Evolutionary conservation across 306 rosid genomes (phyloP).

Genomic region (Luffa acutangula): DNA sequence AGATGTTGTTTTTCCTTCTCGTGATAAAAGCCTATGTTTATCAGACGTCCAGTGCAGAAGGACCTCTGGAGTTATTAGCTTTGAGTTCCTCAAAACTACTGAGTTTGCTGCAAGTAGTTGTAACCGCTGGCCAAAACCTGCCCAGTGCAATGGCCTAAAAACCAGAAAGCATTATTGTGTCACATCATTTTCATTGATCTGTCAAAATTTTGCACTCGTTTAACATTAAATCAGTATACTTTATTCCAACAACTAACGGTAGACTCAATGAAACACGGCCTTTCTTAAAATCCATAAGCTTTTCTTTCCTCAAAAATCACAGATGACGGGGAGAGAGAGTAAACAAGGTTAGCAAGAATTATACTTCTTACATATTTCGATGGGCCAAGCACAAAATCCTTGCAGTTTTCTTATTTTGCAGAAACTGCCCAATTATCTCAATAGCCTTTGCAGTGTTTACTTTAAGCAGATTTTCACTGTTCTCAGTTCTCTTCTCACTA

Average conservation of each 20-base stretch:
- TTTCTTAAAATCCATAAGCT: not conserved
- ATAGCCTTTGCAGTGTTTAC: slow-evolving; percentile 58
- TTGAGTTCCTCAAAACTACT: slow-evolving; percentile 44
- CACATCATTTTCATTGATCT: slow-evolving; percentile 7
- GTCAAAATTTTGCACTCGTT: slow-evolving; percentile 11
- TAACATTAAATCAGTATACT: not conserved
- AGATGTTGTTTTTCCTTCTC: slow-evolving; percentile 33
- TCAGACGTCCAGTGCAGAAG: slow-evolving; percentile 50
- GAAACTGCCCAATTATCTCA: slow-evolving; percentile 56
- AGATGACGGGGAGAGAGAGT: slow-evolving; percentile 7
- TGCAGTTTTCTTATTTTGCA: slow-evolving; percentile 55
- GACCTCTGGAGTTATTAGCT: slow-evolving; percentile 42
- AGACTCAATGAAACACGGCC: not conserved
- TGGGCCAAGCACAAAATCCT: slow-evolving; percentile 61
- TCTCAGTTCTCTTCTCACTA: slow-evolving; percentile 35
- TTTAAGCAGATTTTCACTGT: slow-evolving; percentile 36
- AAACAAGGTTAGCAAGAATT: not conserved
- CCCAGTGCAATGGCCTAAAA: slow-evolving; percentile 76
- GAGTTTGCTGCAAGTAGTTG: slow-evolving; percentile 58
- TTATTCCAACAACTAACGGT: not conserved
- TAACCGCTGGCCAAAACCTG: slow-evolving; percentile 43
- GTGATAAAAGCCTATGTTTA: slow-evolving; percentile 27
- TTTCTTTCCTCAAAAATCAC: slow-evolving; percentile 4
- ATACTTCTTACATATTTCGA: slow-evolving; percentile 54
- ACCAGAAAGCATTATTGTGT: slow-evolving; percentile 6